These are phyloP conservation scores for Hirschfeldia incana DNA, from an alignment of 345 rosid genomes.

Conservation along the genomic window DNA sequence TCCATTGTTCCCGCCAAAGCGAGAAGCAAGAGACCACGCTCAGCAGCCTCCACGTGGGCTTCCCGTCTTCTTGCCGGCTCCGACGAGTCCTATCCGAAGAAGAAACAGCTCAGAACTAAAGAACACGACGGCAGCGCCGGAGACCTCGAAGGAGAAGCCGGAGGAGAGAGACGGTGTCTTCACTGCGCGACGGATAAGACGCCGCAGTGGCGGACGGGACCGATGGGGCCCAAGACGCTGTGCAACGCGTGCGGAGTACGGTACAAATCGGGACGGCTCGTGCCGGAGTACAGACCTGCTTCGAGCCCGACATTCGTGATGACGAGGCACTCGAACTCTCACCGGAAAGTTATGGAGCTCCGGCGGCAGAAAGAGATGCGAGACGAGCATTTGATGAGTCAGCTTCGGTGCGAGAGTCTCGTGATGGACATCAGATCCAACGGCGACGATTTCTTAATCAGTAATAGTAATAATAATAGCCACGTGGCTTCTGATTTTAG, in stretches of 20 bases:
- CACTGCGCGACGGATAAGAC: constrained; percentile 45
- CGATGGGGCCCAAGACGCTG: constrained; percentile 46
- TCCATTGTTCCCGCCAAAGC: constrained; percentile 87
- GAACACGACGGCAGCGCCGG: constrained; percentile 32
- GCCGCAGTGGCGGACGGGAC: constrained; percentile 45
- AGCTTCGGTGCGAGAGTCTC: constrained; percentile 56
- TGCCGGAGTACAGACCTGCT: constrained; percentile 43
- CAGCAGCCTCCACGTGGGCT: constrained; percentile 84
- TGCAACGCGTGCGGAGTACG: constrained; percentile 77
- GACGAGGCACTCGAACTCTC: constrained; percentile 40
- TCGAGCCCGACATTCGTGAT: constrained; percentile 39
- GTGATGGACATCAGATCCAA: constrained; percentile 51
- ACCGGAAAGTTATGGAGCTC: constrained; percentile 44
- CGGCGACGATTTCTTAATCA: constrained; percentile 74
- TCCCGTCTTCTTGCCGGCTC: constrained; percentile 54
- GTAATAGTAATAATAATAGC: constrained; percentile 40
- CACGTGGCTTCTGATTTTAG: constrained; percentile 75
- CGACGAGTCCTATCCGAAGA: constrained; percentile 15
- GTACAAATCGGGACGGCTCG: constrained; percentile 40
- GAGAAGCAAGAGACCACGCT: constrained; percentile 91
- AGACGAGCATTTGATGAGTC: constrained; percentile 44
- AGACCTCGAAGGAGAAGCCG: constrained; percentile 21
- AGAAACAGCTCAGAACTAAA: constrained; percentile 35
- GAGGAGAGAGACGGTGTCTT: constrained; percentile 39
- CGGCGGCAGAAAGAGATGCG: constrained; percentile 40